Conservation (phyloP, 2,329 filamentous ascomycete species). For the Epichloe typhina region DNA sequence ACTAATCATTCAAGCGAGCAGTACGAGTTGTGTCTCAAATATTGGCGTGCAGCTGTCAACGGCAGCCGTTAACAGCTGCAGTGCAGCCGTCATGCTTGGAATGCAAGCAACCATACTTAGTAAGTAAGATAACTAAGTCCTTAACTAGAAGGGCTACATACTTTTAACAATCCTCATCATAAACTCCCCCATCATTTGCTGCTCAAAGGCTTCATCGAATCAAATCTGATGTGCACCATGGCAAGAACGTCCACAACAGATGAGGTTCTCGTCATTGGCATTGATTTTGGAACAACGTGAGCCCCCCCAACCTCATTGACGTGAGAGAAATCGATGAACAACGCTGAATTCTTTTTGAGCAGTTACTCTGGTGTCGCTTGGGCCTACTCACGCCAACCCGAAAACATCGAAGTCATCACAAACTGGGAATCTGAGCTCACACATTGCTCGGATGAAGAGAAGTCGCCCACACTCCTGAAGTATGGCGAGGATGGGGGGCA, state of each 20-base stretch:
- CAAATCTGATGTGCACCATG: not conserved
- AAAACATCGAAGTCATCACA: slow-evolving; percentile 18
- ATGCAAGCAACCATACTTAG: too few relatives aligned
- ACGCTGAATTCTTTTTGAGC: too few relatives aligned
- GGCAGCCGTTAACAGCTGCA: too few relatives aligned
- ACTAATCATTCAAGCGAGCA: not conserved
- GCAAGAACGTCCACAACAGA: not conserved
- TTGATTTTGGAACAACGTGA: slow-evolving; percentile 36
- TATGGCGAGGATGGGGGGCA: fast-evolving
- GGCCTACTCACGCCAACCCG: slow-evolving; percentile 16
- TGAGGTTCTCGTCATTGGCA: slow-evolving; percentile 21
- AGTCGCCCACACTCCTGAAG: slow-evolving; percentile 18
- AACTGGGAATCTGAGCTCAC: slow-evolving; percentile 14
- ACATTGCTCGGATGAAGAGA: slow-evolving; percentile 17
- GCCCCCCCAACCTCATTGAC: not conserved
- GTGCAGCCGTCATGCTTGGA: too few relatives aligned
- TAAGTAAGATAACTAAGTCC: too few relatives aligned
- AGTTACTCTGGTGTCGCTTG: slow-evolving; percentile 29
- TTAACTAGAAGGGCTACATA: too few relatives aligned
- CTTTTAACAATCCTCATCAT: not conserved
- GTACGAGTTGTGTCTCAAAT: not conserved
- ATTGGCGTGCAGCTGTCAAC: not conserved
- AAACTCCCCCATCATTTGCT: not conserved
- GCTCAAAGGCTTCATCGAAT: not conserved
- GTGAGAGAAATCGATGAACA: too few relatives aligned